phyloP scores from a whole-genome alignment of 2,329 filamentous ascomycete species.

The Penicillium vulpinum region DNA sequence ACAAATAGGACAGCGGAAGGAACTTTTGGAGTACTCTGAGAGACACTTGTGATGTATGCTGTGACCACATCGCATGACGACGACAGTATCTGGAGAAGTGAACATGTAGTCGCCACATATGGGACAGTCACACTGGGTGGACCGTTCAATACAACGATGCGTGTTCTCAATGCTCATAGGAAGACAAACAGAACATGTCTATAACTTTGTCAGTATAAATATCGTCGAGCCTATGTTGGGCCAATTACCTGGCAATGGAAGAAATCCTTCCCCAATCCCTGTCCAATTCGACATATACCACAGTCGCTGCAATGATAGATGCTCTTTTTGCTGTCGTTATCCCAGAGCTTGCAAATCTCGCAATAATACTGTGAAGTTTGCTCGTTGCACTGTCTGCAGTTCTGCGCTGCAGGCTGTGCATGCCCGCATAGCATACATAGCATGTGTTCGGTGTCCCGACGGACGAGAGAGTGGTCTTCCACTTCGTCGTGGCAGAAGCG shows the following conservation, averaged over 20 bases:
- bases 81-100: conserved; percentile 80
- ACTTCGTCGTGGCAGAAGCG: conserved; percentile 87
- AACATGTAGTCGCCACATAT: conserved; percentile 98
- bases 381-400: conserved; percentile 74
- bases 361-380: conserved; percentile 89
- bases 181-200: conserved; percentile 93
- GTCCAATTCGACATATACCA: conserved; percentile 87
- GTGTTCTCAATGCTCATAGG: conserved; percentile 79
- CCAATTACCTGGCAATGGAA: conserved; percentile 87
- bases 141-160: conserved; percentile 91
- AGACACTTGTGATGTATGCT: conserved; percentile 93
- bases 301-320: conserved; percentile 98
- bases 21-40: conserved; percentile 79
- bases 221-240: neutral
- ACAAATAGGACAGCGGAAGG: conserved; percentile 96
- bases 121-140: conserved; percentile 92
- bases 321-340: conserved; percentile 83
- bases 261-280: conserved; percentile 93
- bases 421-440: conserved; percentile 93
- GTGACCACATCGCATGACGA: conserved; percentile 94
- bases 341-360: conserved; percentile 93
- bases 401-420: conserved; percentile 76
- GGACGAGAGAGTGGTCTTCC: conserved; percentile 76
- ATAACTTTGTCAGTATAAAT: conserved; percentile 17
- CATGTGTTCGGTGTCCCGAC: conserved; percentile 89